Conservation (phyloP, 768 basidiomycete species). For the Xerocomus potaroensis region DNA sequence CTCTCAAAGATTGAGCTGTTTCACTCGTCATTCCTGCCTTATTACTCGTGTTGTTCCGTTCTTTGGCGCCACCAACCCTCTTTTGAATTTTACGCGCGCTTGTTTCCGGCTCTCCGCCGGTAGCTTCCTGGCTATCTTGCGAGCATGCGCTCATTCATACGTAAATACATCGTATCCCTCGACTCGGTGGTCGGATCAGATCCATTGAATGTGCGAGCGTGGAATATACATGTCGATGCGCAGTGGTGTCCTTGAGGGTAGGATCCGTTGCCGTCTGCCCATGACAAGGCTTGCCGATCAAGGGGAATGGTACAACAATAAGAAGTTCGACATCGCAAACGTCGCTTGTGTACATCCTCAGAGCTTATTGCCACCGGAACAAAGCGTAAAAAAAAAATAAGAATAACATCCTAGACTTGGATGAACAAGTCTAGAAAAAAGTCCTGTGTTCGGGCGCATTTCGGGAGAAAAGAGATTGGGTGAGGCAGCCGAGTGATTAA, state of each 20-base stretch:
- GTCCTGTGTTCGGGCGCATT: neutral
- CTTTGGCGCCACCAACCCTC: too few relatives aligned
- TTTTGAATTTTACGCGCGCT: too few relatives aligned
- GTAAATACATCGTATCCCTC: too few relatives aligned
- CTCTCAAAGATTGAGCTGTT: too few relatives aligned
- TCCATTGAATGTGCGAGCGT: too few relatives aligned
- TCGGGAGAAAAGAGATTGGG: too few relatives aligned
- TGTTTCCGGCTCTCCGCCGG: neutral
- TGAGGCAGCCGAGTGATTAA: neutral
- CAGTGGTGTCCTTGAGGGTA: too few relatives aligned
- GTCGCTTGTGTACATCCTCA: constrained; percentile 7
- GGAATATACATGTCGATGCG: neutral
- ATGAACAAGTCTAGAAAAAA: constrained; percentile 1
- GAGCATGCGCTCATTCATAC: neutral
- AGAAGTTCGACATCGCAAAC: constrained; percentile 1
- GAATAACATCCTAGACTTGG: neutral
- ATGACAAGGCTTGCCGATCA: neutral
- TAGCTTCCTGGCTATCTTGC: neutral
- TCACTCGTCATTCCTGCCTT: too few relatives aligned
- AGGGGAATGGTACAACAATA: neutral
- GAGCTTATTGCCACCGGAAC: constrained; percentile 19
- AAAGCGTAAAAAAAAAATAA: constrained; percentile 1
- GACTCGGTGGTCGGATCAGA: too few relatives aligned
- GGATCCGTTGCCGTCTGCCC: neutral
- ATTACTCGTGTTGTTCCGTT: too few relatives aligned